phyloP scores from a whole-genome alignment of 2,329 filamentous ascomycete genomes.

The Huntiella omanensis region DNA sequence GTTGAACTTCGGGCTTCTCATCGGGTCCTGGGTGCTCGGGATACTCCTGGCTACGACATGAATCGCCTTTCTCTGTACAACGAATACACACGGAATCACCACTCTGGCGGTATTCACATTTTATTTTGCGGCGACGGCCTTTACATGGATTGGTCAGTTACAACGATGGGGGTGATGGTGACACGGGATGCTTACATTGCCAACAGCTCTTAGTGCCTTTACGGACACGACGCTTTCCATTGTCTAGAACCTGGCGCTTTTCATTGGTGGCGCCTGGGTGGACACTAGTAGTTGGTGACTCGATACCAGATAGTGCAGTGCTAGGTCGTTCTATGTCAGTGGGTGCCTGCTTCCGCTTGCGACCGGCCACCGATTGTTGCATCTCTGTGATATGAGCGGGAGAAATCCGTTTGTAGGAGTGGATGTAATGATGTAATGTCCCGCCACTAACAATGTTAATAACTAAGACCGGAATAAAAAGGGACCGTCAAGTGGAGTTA shows the following conservation, averaged over 20 bases:
- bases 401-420: not conserved
- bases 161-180: not conserved
- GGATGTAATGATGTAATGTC: not conserved
- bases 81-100: constrained; percentile 25
- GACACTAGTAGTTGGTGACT: not conserved
- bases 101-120: constrained; percentile 27
- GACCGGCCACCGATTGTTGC: not conserved
- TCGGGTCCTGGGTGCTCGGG: constrained; percentile 16
- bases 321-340: not conserved
- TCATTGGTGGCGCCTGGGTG: not conserved
- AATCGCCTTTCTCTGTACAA: constrained; percentile 25
- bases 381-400: not conserved
- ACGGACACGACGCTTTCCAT: constrained; percentile 19
- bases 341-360: constrained; percentile 9
- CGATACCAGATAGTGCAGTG: not conserved
- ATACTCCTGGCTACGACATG: constrained; percentile 30
- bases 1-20: constrained; percentile 8
- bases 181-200: constrained; percentile 30
- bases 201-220: constrained; percentile 41
- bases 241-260: constrained; percentile 4
- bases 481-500: no score
- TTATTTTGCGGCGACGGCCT: constrained; percentile 30
- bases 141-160: not conserved
- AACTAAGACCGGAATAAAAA: no score
- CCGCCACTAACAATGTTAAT: not conserved